These are phyloP conservation scores for Luffa acutangula DNA, from an alignment of 306 rosid genomes.

Conservation along the genomic window DNA sequence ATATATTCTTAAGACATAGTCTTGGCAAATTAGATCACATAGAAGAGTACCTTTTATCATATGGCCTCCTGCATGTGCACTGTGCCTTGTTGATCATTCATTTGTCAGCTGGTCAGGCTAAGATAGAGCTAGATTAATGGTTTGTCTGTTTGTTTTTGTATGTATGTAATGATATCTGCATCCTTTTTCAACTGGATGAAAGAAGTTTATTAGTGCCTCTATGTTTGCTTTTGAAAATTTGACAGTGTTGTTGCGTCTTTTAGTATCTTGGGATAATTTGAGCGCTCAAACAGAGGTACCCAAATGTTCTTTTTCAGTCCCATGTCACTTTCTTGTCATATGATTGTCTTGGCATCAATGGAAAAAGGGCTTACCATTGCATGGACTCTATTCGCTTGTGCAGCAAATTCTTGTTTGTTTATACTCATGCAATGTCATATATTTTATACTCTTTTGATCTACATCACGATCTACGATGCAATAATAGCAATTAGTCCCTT, in stretches of 20 bases:
- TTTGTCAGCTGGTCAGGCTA: neutral
- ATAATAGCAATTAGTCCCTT: neutral
- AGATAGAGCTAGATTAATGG: neutral
- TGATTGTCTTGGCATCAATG: neutral
- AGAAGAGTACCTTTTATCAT: neutral
- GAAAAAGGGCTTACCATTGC: neutral
- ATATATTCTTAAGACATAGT: neutral
- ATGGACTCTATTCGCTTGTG: neutral
- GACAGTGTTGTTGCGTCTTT: conserved; percentile 2
- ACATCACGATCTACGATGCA: neutral
- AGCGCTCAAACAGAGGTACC: neutral
- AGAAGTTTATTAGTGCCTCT: neutral
- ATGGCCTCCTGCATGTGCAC: conserved; percentile 9
- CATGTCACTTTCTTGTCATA: conserved; percentile 9
- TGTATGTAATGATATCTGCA: neutral
- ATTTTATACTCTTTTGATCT: neutral
- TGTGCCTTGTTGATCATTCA: neutral
- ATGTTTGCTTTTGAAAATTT: neutral
- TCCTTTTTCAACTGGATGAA: neutral
- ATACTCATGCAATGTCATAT: neutral
- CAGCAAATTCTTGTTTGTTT: neutral
- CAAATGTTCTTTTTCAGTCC: conserved; percentile 8
- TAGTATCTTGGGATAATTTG: conserved; percentile 5
- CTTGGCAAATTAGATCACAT: neutral
- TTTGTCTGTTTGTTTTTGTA: conserved; percentile 9